Conservation (phyloP, 1,284 basidiomycete species). For the Pseudomicrostroma phylloplanum region DNA sequence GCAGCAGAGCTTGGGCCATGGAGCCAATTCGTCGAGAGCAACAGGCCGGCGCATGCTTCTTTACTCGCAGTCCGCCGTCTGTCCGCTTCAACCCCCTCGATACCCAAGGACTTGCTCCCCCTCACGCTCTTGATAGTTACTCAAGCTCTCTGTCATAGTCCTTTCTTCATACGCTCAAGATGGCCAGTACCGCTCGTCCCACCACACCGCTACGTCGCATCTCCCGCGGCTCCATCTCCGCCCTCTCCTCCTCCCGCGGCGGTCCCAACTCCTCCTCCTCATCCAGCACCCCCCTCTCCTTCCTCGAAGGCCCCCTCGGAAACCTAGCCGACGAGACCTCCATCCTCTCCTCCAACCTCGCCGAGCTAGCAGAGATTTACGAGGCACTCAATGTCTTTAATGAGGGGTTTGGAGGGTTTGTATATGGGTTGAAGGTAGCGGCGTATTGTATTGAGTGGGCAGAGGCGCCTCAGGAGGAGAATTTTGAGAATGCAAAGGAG, state of each 20-base stretch:
- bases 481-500: slow-evolving; percentile 35
- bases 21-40: too few relatives aligned
- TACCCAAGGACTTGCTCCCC: too few relatives aligned
- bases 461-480: slow-evolving; percentile 56
- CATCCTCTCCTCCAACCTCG: slow-evolving; percentile 67
- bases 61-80: too few relatives aligned
- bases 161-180: too few relatives aligned
- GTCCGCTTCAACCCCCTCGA: too few relatives aligned
- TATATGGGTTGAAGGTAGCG: slow-evolving; percentile 91
- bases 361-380: slow-evolving; percentile 66
- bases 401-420: slow-evolving; percentile 82
- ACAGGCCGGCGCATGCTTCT: too few relatives aligned
- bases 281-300: slow-evolving; percentile 72
- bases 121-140: too few relatives aligned
- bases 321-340: slow-evolving; percentile 84
- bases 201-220: slow-evolving; percentile 75
- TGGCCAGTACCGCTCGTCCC: slow-evolving; percentile 21
- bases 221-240: slow-evolving; percentile 81
- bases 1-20: too few relatives aligned
- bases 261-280: slow-evolving; percentile 57
- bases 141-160: too few relatives aligned
- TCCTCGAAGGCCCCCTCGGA: slow-evolving; percentile 67
- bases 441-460: slow-evolving; percentile 85
- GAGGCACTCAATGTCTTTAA: slow-evolving; percentile 77
- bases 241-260: slow-evolving; percentile 60